Evolutionary conservation across 164 flowering plant species (phyloP), one percentile per base, ranked within the genome.

Genomic region (Vitis riparia): DNA sequence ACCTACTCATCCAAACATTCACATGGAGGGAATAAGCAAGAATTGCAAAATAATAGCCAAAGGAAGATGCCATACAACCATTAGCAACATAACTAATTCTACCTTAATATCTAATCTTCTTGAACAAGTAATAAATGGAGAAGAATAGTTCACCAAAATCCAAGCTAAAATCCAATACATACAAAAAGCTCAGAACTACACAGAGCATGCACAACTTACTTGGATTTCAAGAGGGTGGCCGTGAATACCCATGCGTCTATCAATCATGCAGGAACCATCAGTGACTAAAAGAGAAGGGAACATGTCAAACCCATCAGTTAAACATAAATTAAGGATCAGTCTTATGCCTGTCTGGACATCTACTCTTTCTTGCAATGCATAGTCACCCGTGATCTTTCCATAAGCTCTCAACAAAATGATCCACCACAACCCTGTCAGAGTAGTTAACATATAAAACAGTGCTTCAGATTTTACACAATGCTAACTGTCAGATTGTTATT

Each of bases 181-280:
- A 52, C 32, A 50, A 52, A 51, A 48, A 13, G 56, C 8, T 14
- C 3, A 32, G 9, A 66, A 32, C 52, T 12, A 51, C 11, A 37
- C 27, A 15, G 10, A 68, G 15, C 7, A 11, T 53, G 58, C 19
- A 29, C 15, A 44, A 52, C 84, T 80, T 74, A 91, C 97, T 81
- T 93, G 96, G 69, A 93, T 93, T 82, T 93, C 98, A 67, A 93
- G 93, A 67, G 97, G 98, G 68, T 93, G 98, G 8, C 98, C 98
- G 76, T 93, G 97, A 65, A 91, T 91, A 23, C 98, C 98, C 98
- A 93, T 90, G 27, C 98, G 78, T 51, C 97, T 82, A 71, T 93
- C 98, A 72, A 93, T 91, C 98, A 93, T 93, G 81, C 96, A 93
- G 58, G 98, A 93, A 51, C 97, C 98, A 84, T 93, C 98, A 44